Conservation (phyloP, 2,329 filamentous ascomycete species). For the Penicillium sp. region DNA sequence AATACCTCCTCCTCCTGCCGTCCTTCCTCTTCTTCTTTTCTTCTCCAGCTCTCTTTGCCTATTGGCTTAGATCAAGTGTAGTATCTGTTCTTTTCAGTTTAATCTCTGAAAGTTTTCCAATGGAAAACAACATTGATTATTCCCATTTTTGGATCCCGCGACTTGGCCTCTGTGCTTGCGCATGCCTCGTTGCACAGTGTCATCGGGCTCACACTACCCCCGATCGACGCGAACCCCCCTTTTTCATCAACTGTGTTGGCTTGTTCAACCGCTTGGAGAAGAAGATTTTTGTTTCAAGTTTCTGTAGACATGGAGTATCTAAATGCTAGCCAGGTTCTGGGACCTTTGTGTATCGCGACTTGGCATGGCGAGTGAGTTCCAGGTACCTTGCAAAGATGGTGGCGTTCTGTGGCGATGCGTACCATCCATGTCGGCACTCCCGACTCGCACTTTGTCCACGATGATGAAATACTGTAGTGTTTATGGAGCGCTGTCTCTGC, state of each 20-base stretch:
- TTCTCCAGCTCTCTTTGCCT: slow-evolving; percentile 60
- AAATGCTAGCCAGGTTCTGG: too few relatives aligned
- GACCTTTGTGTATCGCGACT: too few relatives aligned
- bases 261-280: slow-evolving; percentile 64
- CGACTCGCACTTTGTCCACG: too few relatives aligned
- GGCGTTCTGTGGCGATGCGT: too few relatives aligned
- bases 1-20: slow-evolving; percentile 26
- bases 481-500: too few relatives aligned
- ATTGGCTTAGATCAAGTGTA: slow-evolving; percentile 89
- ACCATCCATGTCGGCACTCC: too few relatives aligned
- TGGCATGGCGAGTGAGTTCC: too few relatives aligned
- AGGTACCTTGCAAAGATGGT: too few relatives aligned
- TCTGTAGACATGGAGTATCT: not conserved
- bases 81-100: slow-evolving; percentile 99
- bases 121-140: slow-evolving; percentile 76
- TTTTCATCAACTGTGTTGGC: slow-evolving; percentile 65
- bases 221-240: slow-evolving; percentile 67
- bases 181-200: slow-evolving; percentile 71
- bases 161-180: slow-evolving; percentile 73
- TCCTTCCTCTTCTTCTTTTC: slow-evolving; percentile 51
- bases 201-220: slow-evolving; percentile 77
- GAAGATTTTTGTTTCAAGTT: too few relatives aligned
- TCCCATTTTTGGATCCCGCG: slow-evolving; percentile 73
- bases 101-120: slow-evolving; percentile 87
- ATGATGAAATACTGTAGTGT: too few relatives aligned